Percentiles rank a stretch among this genome's conserved stretches.
Evolutionary conservation across 2,329 filamentous ascomycete genomes (phyloP).

Genomic region (Trichoderma endophyticum): DNA sequence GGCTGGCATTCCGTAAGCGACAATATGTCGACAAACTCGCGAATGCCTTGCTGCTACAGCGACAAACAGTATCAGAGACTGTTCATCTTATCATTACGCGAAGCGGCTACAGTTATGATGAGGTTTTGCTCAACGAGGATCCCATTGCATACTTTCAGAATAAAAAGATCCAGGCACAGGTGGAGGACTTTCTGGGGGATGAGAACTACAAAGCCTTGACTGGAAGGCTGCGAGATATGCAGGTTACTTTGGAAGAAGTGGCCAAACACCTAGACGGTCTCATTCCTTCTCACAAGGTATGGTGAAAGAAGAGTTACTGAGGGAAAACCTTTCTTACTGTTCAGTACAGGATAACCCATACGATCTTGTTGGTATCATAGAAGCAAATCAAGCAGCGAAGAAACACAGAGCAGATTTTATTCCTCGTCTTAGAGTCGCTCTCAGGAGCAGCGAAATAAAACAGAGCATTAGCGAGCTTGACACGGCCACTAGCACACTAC

Average conservation of each 20-base stretch:
- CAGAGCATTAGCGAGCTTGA: conserved; percentile 11
- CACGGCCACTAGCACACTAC: not conserved
- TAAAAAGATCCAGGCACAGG: not conserved
- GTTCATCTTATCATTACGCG: not conserved
- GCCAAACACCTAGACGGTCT: conserved; percentile 1
- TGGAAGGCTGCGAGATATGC: conserved; percentile 1
- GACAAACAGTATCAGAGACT: not conserved
- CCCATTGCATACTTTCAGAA: conserved; percentile 3
- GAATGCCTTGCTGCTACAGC: conserved; percentile 7
- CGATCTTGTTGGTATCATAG: conserved; percentile 7
- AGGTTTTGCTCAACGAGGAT: not conserved
- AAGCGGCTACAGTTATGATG: conserved; percentile 2
- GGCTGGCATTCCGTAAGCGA: conserved; percentile 3
- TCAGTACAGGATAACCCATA: not conserved
- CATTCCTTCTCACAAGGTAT: conserved; percentile 7
- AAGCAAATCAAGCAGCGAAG: not conserved
- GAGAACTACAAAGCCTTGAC: conserved; percentile 2
- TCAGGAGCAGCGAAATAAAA: conserved; percentile 10
- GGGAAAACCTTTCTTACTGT: not conserved
- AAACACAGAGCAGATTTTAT: not conserved
- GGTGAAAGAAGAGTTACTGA: not conserved
- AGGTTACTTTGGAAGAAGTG: not conserved
- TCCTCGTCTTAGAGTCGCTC: not conserved
- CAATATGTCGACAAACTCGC: conserved; percentile 6
- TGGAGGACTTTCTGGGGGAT: not conserved